Conservation (phyloP, 202 grass and related monocot genomes). For the Eragrostis tef region DNA sequence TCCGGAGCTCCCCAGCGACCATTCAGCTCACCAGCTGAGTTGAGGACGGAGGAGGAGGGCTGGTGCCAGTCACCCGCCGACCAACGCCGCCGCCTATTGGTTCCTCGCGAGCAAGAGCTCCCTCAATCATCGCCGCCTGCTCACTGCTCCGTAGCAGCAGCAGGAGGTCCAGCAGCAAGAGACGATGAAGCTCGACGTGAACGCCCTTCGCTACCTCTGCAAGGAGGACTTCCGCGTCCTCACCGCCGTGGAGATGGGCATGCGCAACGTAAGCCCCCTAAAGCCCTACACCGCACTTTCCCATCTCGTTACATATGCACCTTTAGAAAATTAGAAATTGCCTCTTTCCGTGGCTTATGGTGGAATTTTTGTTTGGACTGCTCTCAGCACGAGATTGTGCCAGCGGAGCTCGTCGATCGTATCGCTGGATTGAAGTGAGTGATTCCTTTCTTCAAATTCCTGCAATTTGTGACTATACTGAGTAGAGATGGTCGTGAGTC, state of each 20-base stretch:
- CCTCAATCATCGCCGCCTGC: too few relatives aligned
- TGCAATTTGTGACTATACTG: conserved; percentile 4
- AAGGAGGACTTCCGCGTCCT: conserved; percentile 96
- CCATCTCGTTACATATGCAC: background rate
- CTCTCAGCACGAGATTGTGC: conserved; percentile 84
- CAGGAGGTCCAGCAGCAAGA: background rate
- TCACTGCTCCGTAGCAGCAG: background rate
- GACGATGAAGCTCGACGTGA: conserved; percentile 83
- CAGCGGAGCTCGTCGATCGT: conserved; percentile 77
- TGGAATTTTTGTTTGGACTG: background rate
- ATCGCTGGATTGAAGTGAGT: conserved; percentile 85
- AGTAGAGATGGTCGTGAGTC: background rate
- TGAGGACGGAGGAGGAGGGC: too few relatives aligned
- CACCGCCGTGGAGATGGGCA: conserved; percentile 91
- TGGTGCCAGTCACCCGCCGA: background rate
- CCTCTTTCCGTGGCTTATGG: background rate
- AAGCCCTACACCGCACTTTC: background rate
- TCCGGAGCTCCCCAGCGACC: too few relatives aligned
- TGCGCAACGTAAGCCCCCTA: conserved; percentile 70
- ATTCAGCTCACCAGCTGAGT: too few relatives aligned
- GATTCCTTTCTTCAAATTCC: background rate
- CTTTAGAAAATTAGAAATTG: background rate
- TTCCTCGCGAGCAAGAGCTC: background rate
- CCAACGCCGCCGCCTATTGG: too few relatives aligned
- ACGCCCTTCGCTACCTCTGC: conserved; percentile 77